Percentiles rank a stretch among this genome's conserved stretches.
These are phyloP conservation scores for Penicillium polonicum DNA, from an alignment of 2,329 filamentous ascomycete species.

Conservation along the genomic window DNA sequence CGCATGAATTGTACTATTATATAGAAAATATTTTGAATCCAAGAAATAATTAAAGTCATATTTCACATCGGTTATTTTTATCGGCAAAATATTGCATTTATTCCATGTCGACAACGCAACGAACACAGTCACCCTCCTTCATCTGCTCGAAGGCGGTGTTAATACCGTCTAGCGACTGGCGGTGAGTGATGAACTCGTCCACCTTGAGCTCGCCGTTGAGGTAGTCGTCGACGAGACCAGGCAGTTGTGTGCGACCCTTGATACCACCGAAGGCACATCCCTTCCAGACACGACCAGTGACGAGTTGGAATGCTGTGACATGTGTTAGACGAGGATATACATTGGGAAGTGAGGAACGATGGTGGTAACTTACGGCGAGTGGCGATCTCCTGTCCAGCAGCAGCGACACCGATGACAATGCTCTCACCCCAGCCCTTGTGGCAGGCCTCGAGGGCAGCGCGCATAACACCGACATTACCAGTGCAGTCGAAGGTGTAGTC, in stretches of 20 bases:
- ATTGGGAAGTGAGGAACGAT: slow-evolving; percentile 4
- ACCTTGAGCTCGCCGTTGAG: slow-evolving; percentile 89
- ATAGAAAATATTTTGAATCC: not conserved
- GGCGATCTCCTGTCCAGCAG: slow-evolving; percentile 91
- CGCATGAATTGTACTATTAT: not conserved
- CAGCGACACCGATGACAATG: slow-evolving; percentile 96
- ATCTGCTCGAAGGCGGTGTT: slow-evolving; percentile 90
- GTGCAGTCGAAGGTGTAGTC: slow-evolving; percentile 99
- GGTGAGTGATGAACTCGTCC: slow-evolving; percentile 98
- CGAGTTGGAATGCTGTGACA: slow-evolving; percentile 84
- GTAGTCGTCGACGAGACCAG: slow-evolving; percentile 85
- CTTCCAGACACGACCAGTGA: slow-evolving; percentile 96
- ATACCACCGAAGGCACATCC: slow-evolving; percentile 97
- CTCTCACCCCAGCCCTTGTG: slow-evolving; percentile 99
- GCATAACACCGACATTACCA: slow-evolving; percentile 94
- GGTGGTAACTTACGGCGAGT: slow-evolving; percentile 72
- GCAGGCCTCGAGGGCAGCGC: slow-evolving; percentile 91
- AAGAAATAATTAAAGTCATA: slow-evolving; percentile 22
- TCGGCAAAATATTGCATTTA: slow-evolving; percentile 12
- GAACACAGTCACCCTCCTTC: slow-evolving; percentile 96
- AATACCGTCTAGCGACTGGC: slow-evolving; percentile 77
- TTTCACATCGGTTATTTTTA: slow-evolving; percentile 24
- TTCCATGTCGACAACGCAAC: slow-evolving; percentile 76
- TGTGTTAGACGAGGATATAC: slow-evolving; percentile 11
- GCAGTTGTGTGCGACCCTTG: slow-evolving; percentile 93